Conservation (phyloP, 352 stramenopile genomes). For the Phytophthora macrochlamydospora region DNA sequence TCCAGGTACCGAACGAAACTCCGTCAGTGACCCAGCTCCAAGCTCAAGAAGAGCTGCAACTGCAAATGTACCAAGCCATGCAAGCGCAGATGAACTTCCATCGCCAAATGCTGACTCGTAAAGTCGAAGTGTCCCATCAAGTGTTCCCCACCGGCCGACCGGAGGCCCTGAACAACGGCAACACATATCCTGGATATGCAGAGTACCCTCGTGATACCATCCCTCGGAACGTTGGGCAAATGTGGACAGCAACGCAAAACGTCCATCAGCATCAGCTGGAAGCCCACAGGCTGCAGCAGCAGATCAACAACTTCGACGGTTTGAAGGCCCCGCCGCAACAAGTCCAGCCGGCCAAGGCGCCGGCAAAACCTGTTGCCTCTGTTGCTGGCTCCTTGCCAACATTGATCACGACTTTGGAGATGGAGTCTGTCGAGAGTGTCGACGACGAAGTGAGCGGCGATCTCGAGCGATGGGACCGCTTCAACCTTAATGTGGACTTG, state of each 20-base stretch:
- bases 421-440: neutral
- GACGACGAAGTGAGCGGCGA: neutral
- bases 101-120: slow-evolving; percentile 81
- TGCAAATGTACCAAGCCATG: slow-evolving; percentile 82
- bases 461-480: too few relatives aligned
- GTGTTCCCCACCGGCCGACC: too few relatives aligned
- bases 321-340: slow-evolving; percentile 10
- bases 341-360: slow-evolving; percentile 2
- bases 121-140: slow-evolving; percentile 65
- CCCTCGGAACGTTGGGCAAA: neutral
- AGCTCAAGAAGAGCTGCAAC: slow-evolving; percentile 44
- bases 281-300: slow-evolving; percentile 1
- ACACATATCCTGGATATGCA: neutral
- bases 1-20: slow-evolving; percentile 11
- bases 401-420: slow-evolving; percentile 12
- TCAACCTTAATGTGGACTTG: neutral
- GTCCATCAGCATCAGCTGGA: slow-evolving; percentile 1
- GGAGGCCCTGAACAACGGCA: neutral
- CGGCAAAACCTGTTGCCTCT: neutral
- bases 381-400: slow-evolving; percentile 1
- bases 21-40: slow-evolving; percentile 5
- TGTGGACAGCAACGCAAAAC: slow-evolving; percentile 16
- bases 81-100: slow-evolving; percentile 85
- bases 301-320: neutral
- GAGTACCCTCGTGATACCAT: slow-evolving; percentile 8